Evolutionary conservation across 345 rosid species (phyloP), one percentile per base, ranked within the genome.

Genomic region (Moricandia arvensis): DNA sequence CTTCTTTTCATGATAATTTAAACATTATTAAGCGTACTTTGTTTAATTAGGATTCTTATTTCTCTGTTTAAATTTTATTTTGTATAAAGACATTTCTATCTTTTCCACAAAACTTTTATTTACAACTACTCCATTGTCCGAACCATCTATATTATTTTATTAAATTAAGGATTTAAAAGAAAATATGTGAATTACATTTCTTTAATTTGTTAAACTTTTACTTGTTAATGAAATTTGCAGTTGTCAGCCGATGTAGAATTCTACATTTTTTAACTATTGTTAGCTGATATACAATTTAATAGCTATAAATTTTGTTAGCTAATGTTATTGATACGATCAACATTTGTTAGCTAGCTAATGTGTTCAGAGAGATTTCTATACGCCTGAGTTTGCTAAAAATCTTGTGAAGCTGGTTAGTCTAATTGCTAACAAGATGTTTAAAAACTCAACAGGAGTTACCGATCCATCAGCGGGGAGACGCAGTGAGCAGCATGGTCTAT

Each of bases 401-500:
- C 47, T 45, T 17, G 75, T 2, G 18, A 69, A 30, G 26, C 49
- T 59, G 18, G 35, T 57, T 55, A 43, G 41, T 41, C 12, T 73
- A 41, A 18, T 49, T 13, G 31, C 54, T 61, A 18, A 75, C 13
- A n/a, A 31, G 1, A 21, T 24, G 6, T 47, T 65, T 57, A 17
- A 7, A 45, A 59, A 66, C 55, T n/a, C 18, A 11, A 67, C 85
- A 91, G 98, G 97, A 92, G 30, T 51, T 95, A 31, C 89, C 91
- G 0, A 81, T 81, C 71, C 89, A 92, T 81, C 96, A 90, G 45
- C 82, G 99, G 0, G 87, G 95, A 4, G 99, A 95, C 27, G 97
- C 99, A 0, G 97, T 92, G 68, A 95, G 94, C 29, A 88, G 93
- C 78, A 89, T 95, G 90, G 95, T 89, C 37, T 95, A 90, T 29